Percentiles rank a stretch among this genome's conserved stretches.
Conservation (phyloP, 2,329 filamentous ascomycete genomes). For the Microdochium trichocladiopsis region DNA sequence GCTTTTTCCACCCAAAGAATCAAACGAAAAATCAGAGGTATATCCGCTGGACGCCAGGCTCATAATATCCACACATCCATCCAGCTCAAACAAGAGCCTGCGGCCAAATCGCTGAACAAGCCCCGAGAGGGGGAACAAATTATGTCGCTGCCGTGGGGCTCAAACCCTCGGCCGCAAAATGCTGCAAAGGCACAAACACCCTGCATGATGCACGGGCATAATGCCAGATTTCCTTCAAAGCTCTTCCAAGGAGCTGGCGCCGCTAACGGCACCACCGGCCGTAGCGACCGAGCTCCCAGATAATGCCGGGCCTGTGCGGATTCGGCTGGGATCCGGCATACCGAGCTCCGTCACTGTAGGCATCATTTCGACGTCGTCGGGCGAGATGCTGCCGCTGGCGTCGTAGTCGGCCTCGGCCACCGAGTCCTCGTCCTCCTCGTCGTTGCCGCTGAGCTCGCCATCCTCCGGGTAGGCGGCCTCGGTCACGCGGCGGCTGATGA, state of each 20-base stretch:
- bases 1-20: too few species aligned
- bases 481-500: conserved; percentile 13
- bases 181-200: too few species aligned
- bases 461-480: conserved; percentile 62
- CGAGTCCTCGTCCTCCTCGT: conserved; percentile 72
- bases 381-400: conserved; percentile 61
- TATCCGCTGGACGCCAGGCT: too few species aligned
- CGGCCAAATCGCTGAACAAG: too few species aligned
- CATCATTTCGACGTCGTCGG: conserved; percentile 63
- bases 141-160: too few species aligned
- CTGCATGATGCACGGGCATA: too few species aligned
- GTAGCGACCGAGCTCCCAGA: conserved; percentile 79
- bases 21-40: too few species aligned
- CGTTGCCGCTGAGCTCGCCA: conserved; percentile 70
- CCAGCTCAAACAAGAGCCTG: too few species aligned
- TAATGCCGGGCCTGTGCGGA: conserved; percentile 74
- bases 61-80: too few species aligned
- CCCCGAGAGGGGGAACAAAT: too few species aligned
- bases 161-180: too few species aligned
- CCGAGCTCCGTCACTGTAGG: conserved; percentile 66
- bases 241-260: conserved; percentile 19
- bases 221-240: not conserved
- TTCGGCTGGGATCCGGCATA: conserved; percentile 67
- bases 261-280: conserved; percentile 61
- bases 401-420: conserved; percentile 74